These are phyloP conservation scores for Euclidium syriacum DNA, from an alignment of 345 rosid genomes.

Conservation along the genomic window DNA sequence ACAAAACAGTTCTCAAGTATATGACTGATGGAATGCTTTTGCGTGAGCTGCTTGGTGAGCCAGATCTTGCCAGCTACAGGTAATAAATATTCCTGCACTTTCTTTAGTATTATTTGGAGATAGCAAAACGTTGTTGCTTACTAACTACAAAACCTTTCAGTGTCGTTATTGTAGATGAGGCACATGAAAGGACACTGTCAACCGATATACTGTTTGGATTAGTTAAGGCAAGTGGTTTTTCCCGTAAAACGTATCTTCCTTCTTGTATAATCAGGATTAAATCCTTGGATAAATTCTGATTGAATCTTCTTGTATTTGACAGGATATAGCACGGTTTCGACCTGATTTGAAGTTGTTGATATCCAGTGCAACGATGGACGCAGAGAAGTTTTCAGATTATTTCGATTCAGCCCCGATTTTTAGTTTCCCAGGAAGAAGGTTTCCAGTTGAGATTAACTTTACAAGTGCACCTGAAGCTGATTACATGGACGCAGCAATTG, in stretches of 20 bases:
- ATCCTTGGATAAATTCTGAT: conserved; percentile 10
- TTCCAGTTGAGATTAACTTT: conserved; percentile 86
- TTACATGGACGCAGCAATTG: conserved; percentile 93
- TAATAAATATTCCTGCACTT: conserved; percentile 16
- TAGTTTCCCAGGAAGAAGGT: conserved; percentile 92
- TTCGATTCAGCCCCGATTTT: conserved; percentile 95
- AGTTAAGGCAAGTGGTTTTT: conserved; percentile 63
- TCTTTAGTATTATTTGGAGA: not conserved
- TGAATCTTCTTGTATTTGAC: conserved; percentile 16
- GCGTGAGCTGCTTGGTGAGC: conserved; percentile 93
- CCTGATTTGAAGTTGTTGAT: conserved; percentile 84
- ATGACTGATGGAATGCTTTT: conserved; percentile 98
- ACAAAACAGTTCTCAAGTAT: conserved; percentile 83
- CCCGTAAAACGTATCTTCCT: not conserved
- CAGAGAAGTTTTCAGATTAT: conserved; percentile 94
- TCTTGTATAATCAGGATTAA: conserved; percentile 6
- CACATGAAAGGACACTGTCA: conserved; percentile 97
- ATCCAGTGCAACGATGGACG: conserved; percentile 98
- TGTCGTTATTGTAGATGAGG: conserved; percentile 96
- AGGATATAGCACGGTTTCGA: conserved; percentile 88
- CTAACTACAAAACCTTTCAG: conserved; percentile 38
- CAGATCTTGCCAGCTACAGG: conserved; percentile 91
- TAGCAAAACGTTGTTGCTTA: conserved; percentile 12
- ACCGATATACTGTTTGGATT: conserved; percentile 94
- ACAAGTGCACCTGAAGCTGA: conserved; percentile 99